Base-by-base conservation (phyloP, 768 basidiomycete species). In the Leucogyrophana mollusca region DNA sequence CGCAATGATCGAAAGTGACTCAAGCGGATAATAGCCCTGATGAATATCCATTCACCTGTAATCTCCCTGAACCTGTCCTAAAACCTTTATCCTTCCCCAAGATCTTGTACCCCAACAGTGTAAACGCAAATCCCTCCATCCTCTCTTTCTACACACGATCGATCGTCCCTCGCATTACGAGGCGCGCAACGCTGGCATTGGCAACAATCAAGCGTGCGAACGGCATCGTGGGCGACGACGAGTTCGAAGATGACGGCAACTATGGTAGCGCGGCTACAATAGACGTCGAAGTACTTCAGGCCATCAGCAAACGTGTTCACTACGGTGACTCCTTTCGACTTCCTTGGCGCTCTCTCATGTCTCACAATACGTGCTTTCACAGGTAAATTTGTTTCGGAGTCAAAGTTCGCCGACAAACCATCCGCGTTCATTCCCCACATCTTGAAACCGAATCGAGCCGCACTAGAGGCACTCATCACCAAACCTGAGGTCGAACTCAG, bases 301-400 rank as follows among this genome's bases (percentile, higher is more conserved):
- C 94, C n/a, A 87, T 99, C 61, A 94, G 90, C 70, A 88, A 97
- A 71, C 84, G 96, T 32, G 94, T 99, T 25, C 96, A 99, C 67
- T 99, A 95, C 59, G 96, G 96, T 94, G 54, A 25, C 3, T 37
- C 47, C 17, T 4, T 22, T 32, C 20, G 6, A n/a, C 20, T 6
- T 17, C 18, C 3, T 47, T 23, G 18, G 4, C 13, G 11, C 40
- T n/a, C 40, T 39, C 27, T 14, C 17, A 35, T 22, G 35, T 17
- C 52, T 56, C 42, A 49, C 22, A n/a, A n/a, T n/a, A n/a, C 17
- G 3, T 23, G 27, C 30, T 8, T 3, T 4, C 52, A 8, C 60
- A 99, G 95, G 96, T 47, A 98, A 97, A 76, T 99, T 99, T 64
- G 96, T 99, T 4, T 93, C 94, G 4, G 96, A 99, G 69, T 90